A percentile compares a stretch with the other conserved stretches of the same genome.
Conservation (phyloP, 2,329 filamentous ascomycete genomes). For the Xylaria sp. region DNA sequence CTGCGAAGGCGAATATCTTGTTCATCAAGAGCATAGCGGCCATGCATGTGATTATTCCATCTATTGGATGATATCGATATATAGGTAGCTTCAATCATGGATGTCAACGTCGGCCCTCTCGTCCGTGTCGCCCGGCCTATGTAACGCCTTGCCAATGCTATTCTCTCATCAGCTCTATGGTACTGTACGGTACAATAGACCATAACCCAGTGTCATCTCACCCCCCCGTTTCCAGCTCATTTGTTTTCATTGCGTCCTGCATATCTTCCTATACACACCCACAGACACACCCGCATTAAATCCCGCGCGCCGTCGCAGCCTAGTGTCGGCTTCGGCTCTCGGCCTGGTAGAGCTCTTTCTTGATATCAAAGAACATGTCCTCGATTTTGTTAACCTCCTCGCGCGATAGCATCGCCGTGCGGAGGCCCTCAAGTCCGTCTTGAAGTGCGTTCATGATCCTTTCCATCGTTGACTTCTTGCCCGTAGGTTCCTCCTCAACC, state of each 20-base stretch:
- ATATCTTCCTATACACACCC: constrained; percentile 8
- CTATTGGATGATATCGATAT: background rate
- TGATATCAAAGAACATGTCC: constrained; percentile 78
- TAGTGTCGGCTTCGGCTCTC: constrained; percentile 54
- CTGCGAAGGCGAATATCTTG: too few relatives aligned
- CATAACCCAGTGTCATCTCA: background rate
- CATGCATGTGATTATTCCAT: too few relatives aligned
- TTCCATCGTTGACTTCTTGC: constrained; percentile 42
- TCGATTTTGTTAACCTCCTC: constrained; percentile 73
- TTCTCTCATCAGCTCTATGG: background rate
- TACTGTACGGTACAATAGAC: background rate
- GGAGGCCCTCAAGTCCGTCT: constrained; percentile 62
- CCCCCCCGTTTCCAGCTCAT: background rate
- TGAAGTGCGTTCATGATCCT: constrained; percentile 58
- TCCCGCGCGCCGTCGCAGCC: background rate
- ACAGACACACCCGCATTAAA: too few relatives aligned
- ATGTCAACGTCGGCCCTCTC: background rate
- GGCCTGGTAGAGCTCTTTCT: constrained; percentile 72
- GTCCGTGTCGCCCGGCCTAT: constrained; percentile 6
- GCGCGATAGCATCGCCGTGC: constrained; percentile 60
- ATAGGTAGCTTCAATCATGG: background rate
- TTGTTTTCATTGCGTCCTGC: background rate
- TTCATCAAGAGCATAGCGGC: too few relatives aligned
- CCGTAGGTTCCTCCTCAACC: constrained; percentile 19
- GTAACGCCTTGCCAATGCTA: constrained; percentile 20